Evolutionary conservation across 768 basidiomycete species (phyloP), one percentile per base, ranked within the genome.

Genomic region (Hygrophorus pudorinus): DNA sequence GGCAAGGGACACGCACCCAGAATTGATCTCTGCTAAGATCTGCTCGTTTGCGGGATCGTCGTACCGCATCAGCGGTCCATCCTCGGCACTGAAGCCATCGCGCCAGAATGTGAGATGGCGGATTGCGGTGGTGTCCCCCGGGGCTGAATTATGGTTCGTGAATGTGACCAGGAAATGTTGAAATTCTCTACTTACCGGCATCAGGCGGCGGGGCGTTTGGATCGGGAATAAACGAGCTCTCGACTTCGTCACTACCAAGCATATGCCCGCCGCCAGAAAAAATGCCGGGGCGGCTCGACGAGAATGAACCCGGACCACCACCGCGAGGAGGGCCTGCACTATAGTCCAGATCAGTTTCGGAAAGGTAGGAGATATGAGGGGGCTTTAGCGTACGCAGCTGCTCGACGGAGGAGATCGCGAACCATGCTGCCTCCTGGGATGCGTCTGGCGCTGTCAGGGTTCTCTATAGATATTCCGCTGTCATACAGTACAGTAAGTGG

Each of bases 61-160:
- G 58, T 96, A 96, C 16, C 73, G 68, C 74, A 86, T 75, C 44
- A 98, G 66, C 24, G 81, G 80, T 4, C 91, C 89, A 49, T 91
- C 88, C 55, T 96, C 88, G 36, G 98, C 75, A 38, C 81, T 81
- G 63, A 96, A 97, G 0, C 96, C 96, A 48, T 97, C 76, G 32
- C 80, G 73, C 94, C 94, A 98, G 65, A 98, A 87, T 0, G 84
- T 92, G 34, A 98, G 66, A 44, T 76, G 72, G 7, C 94, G 79
- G 38, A 80, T 75, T 0, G 71, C 82, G 2, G 75, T 70, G 41
- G 79, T 75, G 46, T 73, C 72, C 47, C 72, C 69, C 5, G 62
- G 61, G 2, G 66, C 67, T 41, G 31, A 11, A 21, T 28, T 12
- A 36, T 6, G 27, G 16, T 12, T 11, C 12, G 14, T 27, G 21